phyloP scores from a whole-genome alignment of 2,329 filamentous ascomycete genomes.

The Rhinocladiella mackenziei region DNA sequence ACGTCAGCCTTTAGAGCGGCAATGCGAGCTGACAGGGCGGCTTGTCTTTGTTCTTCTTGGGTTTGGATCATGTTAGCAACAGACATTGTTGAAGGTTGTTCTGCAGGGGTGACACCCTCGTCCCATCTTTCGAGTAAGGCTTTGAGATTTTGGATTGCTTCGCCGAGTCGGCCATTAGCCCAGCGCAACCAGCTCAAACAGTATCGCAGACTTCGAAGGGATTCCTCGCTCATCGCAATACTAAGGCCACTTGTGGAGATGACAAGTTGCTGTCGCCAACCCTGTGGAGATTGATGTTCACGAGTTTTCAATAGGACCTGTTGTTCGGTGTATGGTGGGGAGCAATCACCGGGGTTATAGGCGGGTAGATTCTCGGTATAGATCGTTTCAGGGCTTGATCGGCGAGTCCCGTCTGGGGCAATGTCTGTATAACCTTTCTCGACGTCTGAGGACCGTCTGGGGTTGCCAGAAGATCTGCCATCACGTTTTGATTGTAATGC shows the following conservation, averaged over 20 bases:
- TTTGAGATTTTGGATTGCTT: slow-evolving; percentile 69
- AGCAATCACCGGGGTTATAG: slow-evolving; percentile 64
- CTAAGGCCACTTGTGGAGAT: slow-evolving; percentile 88
- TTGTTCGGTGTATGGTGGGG: slow-evolving; percentile 27
- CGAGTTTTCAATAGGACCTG: slow-evolving; percentile 26
- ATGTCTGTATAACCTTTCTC: slow-evolving; percentile 27
- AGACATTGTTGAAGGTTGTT: slow-evolving; percentile 31
- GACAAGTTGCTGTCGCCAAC: slow-evolving; percentile 79
- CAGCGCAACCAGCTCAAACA: slow-evolving; percentile 75
- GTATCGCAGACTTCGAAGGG: slow-evolving; percentile 75
- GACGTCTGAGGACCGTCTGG: slow-evolving; percentile 19
- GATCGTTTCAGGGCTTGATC: slow-evolving; percentile 13
- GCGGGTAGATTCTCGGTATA: slow-evolving; percentile 71
- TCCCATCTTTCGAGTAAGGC: slow-evolving; percentile 79
- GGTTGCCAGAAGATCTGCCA: slow-evolving; percentile 7
- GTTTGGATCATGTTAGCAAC: slow-evolving; percentile 26
- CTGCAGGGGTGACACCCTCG: slow-evolving; percentile 37
- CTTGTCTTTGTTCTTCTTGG: slow-evolving; percentile 44
- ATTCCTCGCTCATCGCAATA: slow-evolving; percentile 86
- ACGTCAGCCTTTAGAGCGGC: slow-evolving; percentile 65
- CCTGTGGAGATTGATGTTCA: slow-evolving; percentile 36
- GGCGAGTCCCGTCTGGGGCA: slow-evolving; percentile 15
- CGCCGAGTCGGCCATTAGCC: slow-evolving; percentile 76
- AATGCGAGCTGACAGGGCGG: slow-evolving; percentile 58
- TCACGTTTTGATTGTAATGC: slow-evolving; percentile 57